Percentiles rank a stretch among this genome's conserved stretches.
Evolutionary conservation across 1,139 yeast species (phyloP).

Genomic region (Kazachstania sp.): DNA sequence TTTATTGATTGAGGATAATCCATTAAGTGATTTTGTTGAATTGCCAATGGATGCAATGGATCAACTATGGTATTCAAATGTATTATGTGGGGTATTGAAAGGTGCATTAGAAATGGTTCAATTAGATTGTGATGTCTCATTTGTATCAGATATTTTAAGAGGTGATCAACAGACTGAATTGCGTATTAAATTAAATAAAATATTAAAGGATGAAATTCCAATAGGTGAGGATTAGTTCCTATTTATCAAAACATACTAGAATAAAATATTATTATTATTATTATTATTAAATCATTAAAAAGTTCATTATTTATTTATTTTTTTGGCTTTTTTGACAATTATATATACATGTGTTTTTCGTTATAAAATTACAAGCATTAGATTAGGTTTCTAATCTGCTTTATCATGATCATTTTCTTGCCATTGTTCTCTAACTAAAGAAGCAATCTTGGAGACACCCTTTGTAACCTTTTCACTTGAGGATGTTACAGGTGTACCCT

Average conservation of each 20-base stretch:
- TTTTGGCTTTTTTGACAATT: not conserved
- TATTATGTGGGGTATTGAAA: slow-evolving; percentile 78
- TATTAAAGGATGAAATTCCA: slow-evolving; percentile 89
- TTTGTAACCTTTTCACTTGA: not conserved
- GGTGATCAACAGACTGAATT: slow-evolving; percentile 83
- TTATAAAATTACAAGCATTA: not conserved
- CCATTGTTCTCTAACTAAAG: slow-evolving; percentile 21
- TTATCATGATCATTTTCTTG: slow-evolving; percentile 12
- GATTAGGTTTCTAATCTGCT: slow-evolving; percentile 3
- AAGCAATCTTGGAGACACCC: slow-evolving; percentile 14
- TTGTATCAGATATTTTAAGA: slow-evolving; percentile 69
- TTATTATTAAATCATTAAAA: not conserved
- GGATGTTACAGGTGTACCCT: not conserved
- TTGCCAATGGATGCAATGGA: slow-evolving; percentile 65
- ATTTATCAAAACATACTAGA: not conserved
- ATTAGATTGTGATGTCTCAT: slow-evolving; percentile 75
- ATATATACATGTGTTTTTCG: not conserved
- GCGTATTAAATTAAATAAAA: slow-evolving; percentile 58
- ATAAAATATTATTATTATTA: not conserved
- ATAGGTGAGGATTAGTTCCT: slow-evolving; percentile 75
- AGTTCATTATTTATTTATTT: not conserved
- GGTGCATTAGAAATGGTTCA: slow-evolving; percentile 97
- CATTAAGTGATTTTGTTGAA: slow-evolving; percentile 91
- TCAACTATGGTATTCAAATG: slow-evolving; percentile 87
- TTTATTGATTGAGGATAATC: slow-evolving; percentile 71